Conservation (phyloP, 2,329 filamentous ascomycete species). For the Dichotomopilus funicola region DNA sequence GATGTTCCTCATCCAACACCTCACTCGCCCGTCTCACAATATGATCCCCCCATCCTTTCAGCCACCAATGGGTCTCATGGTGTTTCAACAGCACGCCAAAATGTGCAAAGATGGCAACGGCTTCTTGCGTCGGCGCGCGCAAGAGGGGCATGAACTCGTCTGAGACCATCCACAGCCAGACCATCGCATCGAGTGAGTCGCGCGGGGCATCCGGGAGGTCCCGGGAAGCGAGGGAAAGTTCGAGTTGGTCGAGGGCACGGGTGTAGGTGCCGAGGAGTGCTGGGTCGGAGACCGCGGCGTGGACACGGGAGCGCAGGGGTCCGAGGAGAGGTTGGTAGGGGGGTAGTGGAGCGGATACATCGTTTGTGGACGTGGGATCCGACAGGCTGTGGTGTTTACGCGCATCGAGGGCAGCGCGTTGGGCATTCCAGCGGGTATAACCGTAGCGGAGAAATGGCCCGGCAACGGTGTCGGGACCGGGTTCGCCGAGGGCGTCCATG, state of each 20-base stretch:
- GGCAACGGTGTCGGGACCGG: conserved; percentile 15
- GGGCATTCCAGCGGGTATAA: conserved; percentile 20
- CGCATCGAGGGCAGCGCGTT: conserved; percentile 1
- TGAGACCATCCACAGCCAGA: conserved; percentile 34
- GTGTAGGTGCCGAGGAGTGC: conserved; percentile 25
- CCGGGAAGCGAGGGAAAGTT: conserved; percentile 23
- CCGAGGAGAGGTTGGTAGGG: conserved; percentile 13
- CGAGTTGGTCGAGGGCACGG: conserved; percentile 30
- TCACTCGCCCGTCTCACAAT: conserved; percentile 27
- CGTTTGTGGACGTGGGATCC: not conserved
- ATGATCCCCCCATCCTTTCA: conserved; percentile 30
- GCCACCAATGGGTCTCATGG: conserved; percentile 32
- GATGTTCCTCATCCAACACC: conserved; percentile 30
- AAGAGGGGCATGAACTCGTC: conserved; percentile 34
- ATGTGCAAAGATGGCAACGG: conserved; percentile 31
- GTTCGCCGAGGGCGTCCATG: conserved; percentile 20
- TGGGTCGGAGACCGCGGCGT: conserved; percentile 4
- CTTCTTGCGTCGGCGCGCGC: conserved; percentile 25
- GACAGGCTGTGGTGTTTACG: not conserved
- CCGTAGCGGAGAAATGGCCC: conserved; percentile 24
- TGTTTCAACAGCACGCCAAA: conserved; percentile 31
- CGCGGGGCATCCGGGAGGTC: conserved; percentile 16
- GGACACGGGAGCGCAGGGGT: conserved; percentile 22
- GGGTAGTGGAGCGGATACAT: not conserved
- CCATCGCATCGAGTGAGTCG: conserved; percentile 35